Evolutionary conservation across 2,329 filamentous ascomycete species (phyloP).

Genomic region (Dactylellina drechsleri): DNA sequence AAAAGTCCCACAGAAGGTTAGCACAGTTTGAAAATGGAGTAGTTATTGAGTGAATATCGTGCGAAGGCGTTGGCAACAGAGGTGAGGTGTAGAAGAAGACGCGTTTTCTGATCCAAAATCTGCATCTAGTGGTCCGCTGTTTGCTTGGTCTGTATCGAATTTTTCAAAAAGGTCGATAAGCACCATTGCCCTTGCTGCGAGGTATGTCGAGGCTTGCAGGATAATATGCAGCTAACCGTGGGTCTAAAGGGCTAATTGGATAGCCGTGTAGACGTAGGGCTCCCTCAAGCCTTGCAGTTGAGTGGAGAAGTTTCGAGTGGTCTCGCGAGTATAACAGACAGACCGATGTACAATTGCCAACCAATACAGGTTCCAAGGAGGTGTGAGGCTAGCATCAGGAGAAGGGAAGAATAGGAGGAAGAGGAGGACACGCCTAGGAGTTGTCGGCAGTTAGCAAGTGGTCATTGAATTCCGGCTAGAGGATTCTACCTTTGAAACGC

Average conservation of each 20-base stretch:
- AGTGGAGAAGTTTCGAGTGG: slow-evolving; percentile 32
- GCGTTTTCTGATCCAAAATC: slow-evolving; percentile 11
- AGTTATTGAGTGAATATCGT: slow-evolving; percentile 24
- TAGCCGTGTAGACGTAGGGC: slow-evolving; percentile 27
- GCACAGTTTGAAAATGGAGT: slow-evolving; percentile 46
- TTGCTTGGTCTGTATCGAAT: slow-evolving; percentile 1
- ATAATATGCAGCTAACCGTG: slow-evolving; percentile 42
- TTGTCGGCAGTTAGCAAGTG: slow-evolving; percentile 26
- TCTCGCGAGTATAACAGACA: slow-evolving; percentile 9
- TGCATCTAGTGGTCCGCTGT: slow-evolving; percentile 30
- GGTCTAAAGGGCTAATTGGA: slow-evolving; percentile 38
- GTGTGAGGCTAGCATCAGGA: slow-evolving; percentile 48
- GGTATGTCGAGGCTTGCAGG: slow-evolving; percentile 37
- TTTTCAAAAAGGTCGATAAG: slow-evolving; percentile 11
- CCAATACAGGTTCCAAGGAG: slow-evolving; percentile 52
- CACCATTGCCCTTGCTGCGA: slow-evolving; percentile 36
- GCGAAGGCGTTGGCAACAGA: slow-evolving; percentile 30
- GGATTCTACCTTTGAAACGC: slow-evolving; percentile 54
- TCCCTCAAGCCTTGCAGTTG: slow-evolving; percentile 27
- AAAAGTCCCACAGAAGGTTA: slow-evolving; percentile 51
- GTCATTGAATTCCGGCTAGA: not conserved
- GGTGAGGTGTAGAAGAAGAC: slow-evolving; percentile 27
- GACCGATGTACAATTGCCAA: slow-evolving; percentile 45
- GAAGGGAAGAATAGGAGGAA: slow-evolving; percentile 36
- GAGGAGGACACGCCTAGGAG: slow-evolving; percentile 54